Evolutionary conservation across 495 filamentous ascomycete genomes (phyloP).

Genomic region (Xylaria telfairii): DNA sequence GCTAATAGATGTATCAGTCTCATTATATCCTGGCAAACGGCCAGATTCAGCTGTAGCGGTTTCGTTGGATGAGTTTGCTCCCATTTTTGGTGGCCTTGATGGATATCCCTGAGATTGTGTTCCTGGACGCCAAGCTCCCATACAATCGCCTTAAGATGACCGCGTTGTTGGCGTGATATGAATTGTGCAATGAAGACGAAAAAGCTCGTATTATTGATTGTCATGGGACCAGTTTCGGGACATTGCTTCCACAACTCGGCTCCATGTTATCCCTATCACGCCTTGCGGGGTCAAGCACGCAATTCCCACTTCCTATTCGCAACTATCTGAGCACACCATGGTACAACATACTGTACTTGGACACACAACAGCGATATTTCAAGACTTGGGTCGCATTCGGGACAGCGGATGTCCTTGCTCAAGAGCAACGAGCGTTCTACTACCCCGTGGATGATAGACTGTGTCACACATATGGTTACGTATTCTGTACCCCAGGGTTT

Average conservation of each 20-base stretch:
- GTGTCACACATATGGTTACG: too few species aligned
- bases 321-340: constrained; percentile 32
- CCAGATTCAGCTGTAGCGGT: background rate
- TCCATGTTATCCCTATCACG: constrained; percentile 23
- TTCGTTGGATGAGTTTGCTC: constrained; percentile 10
- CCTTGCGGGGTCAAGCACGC: constrained; percentile 35
- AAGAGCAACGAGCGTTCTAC: background rate
- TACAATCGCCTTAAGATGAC: constrained; percentile 2
- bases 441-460: background rate
- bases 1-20: constrained; percentile 5
- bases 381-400: constrained; percentile 5
- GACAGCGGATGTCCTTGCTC: background rate
- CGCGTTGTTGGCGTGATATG: constrained; percentile 11
- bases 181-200: constrained; percentile 5
- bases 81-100: constrained; percentile 12
- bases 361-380: constrained; percentile 8
- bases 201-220: constrained; percentile 7
- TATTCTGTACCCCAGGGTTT: too few species aligned
- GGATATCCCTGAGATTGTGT: constrained; percentile 9
- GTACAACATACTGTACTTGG: background rate
- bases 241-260: constrained; percentile 5
- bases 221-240: constrained; percentile 5
- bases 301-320: constrained; percentile 38
- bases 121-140: constrained; percentile 1
- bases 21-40: constrained; percentile 1